Conservation (phyloP, 176 grass and related monocot genomes). For the Alopecurus myosuroides region DNA sequence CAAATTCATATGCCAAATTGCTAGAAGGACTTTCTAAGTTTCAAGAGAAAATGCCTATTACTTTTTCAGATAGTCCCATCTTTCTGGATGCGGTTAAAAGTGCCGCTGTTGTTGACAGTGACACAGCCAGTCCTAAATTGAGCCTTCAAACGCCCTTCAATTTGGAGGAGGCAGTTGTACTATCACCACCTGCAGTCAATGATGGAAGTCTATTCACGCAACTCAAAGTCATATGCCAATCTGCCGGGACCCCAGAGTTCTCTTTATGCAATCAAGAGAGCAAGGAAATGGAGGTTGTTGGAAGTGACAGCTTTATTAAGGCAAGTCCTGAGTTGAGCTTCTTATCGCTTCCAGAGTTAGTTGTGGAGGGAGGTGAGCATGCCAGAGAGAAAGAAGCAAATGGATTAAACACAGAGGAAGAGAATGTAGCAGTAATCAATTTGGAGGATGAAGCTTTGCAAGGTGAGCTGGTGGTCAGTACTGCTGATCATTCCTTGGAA, state of each 20-base stretch:
- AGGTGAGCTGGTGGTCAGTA: not conserved
- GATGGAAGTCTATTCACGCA: not conserved
- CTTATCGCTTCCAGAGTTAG: not conserved
- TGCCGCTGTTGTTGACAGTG: not conserved
- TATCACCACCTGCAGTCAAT: not conserved
- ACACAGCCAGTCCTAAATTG: not conserved
- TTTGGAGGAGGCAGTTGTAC: not conserved
- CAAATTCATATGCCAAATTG: not conserved
- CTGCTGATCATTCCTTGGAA: constrained; percentile 4
- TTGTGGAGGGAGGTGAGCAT: not conserved
- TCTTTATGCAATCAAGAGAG: not conserved
- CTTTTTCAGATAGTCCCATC: constrained; percentile 11
- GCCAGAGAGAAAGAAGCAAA: not conserved
- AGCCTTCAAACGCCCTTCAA: not conserved
- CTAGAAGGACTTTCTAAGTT: not conserved
- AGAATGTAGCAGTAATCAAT: not conserved
- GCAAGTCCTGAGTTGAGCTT: not conserved
- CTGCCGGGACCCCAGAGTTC: not conserved
- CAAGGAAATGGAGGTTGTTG: not conserved
- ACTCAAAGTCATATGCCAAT: not conserved
- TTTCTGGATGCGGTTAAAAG: constrained; percentile 18
- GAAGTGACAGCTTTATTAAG: not conserved
- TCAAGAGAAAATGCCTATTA: not conserved
- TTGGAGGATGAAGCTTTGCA: constrained; percentile 9
- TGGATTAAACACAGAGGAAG: not conserved